Evolutionary conservation across 2,329 filamentous ascomycete genomes (phyloP), one percentile per base, ranked within the genome.

Genomic region (Colletotrichum sp.): DNA sequence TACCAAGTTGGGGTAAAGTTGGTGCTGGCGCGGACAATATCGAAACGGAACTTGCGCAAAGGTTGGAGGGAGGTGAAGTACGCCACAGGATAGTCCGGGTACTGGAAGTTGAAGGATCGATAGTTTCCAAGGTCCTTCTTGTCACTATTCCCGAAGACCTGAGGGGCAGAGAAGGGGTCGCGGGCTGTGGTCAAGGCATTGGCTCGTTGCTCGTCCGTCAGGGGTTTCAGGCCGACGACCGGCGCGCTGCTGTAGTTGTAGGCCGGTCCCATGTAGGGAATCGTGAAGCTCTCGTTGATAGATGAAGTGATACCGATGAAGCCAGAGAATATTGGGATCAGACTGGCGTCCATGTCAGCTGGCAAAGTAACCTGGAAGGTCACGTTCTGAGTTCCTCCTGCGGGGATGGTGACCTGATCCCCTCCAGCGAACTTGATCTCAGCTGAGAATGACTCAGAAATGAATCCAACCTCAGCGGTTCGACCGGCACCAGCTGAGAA

Each of bases 291-390:
- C 9, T 69, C 74, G 63, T 81, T 79, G 1, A 81, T 78, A 10
- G 80, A 79, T 6, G 84, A 84, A 30, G 85, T 84, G 6, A 83
- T 83, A n/a, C 85, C 83, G 30, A 88, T 81, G 76, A 83, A 87
- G 5, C 87, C 87, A 5, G 84, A 85, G 80, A 86, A 88, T 2
- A 88, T 79, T 4, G 86, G 85, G 0, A 88, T 79, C 24, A 82
- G 83, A 1, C 80, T 80, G 8, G 81, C 77, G 52, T 86, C 79
- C 0, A 86, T 77, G 2, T 80, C 77, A 78, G 80, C 75, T 1
- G 88, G 88, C 1, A 86, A 83, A 1, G 83, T 86, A 8, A 87
- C 85, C 0, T 82, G 83, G 16, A 91, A 88, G 15, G 85, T 82
- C 67, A 91, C 81, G 1, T 85, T 85, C 72, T 87, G 85, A 12